Evolutionary conservation across 2,329 filamentous ascomycete species (phyloP).

Genomic region (Lachnellula hyalina): DNA sequence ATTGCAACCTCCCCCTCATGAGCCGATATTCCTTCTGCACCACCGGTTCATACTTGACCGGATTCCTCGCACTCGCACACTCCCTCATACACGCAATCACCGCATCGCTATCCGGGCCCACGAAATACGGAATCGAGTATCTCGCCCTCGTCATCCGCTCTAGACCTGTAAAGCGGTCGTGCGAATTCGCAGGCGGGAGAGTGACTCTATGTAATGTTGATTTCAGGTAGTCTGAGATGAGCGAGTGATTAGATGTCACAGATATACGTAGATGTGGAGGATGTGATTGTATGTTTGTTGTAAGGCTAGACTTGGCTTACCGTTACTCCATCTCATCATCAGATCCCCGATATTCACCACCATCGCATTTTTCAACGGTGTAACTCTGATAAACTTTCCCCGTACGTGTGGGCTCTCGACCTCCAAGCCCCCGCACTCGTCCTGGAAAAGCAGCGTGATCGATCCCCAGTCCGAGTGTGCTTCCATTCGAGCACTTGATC

Average conservation of each 20-base stretch:
- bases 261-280: too few relatives aligned
- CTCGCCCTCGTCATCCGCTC: conserved; percentile 43
- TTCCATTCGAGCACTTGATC: conserved; percentile 41
- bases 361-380: conserved; percentile 36
- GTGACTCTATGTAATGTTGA: conserved; percentile 51
- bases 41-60: conserved; percentile 45
- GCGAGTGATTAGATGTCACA: neutral
- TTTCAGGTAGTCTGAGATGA: conserved; percentile 38
- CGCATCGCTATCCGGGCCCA: conserved; percentile 44
- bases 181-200: conserved; percentile 34
- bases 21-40: conserved; percentile 21
- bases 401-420: conserved; percentile 38
- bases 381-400: conserved; percentile 38
- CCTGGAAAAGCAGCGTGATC: conserved; percentile 49
- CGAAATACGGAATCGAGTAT: conserved; percentile 58
- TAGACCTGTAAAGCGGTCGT: conserved; percentile 34
- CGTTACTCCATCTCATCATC: conserved; percentile 45
- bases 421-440: conserved; percentile 45
- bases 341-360: conserved; percentile 47
- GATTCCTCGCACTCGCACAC: conserved; percentile 38
- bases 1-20: conserved; percentile 24
- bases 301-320: conserved; percentile 24
- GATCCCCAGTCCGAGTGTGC: conserved; percentile 48
- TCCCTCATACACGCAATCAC: conserved; percentile 48
- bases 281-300: too few relatives aligned